phyloP scores from a whole-genome alignment of 108 stramenopile genomes.

The Cyclotella atomus region DNA sequence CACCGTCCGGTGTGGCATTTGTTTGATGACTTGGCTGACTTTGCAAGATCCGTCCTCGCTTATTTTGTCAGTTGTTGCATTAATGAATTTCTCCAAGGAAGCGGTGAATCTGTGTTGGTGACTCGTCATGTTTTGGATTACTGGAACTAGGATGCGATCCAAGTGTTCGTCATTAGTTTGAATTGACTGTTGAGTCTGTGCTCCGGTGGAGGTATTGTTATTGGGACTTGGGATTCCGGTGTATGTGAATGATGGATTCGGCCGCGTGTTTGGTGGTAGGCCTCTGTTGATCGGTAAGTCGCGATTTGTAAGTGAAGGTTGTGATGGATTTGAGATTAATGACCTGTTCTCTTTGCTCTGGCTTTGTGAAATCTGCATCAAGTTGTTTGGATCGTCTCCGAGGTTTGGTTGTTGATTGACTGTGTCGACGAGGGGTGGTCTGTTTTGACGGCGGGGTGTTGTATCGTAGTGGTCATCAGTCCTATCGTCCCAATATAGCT shows the following conservation, averaged over 20 bases:
- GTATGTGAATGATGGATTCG: background rate
- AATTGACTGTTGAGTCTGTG: background rate
- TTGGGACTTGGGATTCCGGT: background rate
- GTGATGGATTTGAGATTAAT: too few species aligned
- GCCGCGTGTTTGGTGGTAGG: background rate
- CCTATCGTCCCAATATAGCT: too few species aligned
- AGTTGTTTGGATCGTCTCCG: too few species aligned
- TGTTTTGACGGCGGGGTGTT: too few species aligned
- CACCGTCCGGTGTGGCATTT: background rate
- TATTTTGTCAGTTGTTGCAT: background rate
- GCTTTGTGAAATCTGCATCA: too few species aligned
- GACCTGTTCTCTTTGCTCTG: too few species aligned
- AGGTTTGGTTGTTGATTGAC: background rate
- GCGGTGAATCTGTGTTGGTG: background rate
- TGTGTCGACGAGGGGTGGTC: too few species aligned
- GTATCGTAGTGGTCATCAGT: too few species aligned
- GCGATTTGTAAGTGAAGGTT: too few species aligned
- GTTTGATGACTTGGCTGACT: background rate
- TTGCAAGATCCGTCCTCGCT: background rate
- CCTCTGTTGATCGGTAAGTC: background rate
- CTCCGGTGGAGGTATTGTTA: background rate
- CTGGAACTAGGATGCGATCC: background rate
- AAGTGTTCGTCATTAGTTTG: background rate
- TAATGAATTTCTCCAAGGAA: background rate
- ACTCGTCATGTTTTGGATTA: slow-evolving; percentile 3